phyloP scores from a whole-genome alignment of 768 basidiomycete genomes.

The Psilocybe sp. region DNA sequence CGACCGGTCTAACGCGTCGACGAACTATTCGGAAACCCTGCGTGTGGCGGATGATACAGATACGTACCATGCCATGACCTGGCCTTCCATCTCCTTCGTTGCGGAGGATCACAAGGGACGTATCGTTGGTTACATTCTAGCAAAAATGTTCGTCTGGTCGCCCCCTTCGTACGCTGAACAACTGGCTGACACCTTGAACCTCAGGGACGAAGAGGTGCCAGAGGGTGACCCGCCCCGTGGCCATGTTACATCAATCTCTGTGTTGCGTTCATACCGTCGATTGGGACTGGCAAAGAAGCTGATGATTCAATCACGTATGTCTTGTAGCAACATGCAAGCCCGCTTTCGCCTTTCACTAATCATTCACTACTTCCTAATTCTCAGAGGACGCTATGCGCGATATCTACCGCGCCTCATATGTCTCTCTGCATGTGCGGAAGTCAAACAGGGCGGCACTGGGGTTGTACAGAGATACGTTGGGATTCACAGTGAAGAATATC shows the following conservation, averaged over 20 bases:
- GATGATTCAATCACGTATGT: conserved; percentile 91
- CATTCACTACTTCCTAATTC: neutral
- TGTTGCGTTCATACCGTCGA: conserved; percentile 85
- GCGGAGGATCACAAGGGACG: conserved; percentile 90
- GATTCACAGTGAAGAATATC: conserved; percentile 83
- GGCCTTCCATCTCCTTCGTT: conserved; percentile 93
- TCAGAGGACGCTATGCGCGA: conserved; percentile 90
- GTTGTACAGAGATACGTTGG: conserved; percentile 87
- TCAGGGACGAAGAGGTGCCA: conserved; percentile 64
- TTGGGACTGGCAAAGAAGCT: conserved; percentile 92
- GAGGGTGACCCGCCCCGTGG: conserved; percentile 76
- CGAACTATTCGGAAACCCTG: neutral
- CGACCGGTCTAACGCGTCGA: neutral
- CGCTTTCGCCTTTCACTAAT: neutral
- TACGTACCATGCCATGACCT: conserved; percentile 90
- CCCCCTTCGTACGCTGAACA: no score
- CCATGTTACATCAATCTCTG: conserved; percentile 96
- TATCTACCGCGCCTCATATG: conserved; percentile 81
- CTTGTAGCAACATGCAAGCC: neutral
- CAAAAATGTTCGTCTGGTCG: conserved; percentile 78
- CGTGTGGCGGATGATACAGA: conserved; percentile 35
- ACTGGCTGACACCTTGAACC: neutral
- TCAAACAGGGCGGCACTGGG: conserved; percentile 91
- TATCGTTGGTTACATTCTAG: conserved; percentile 93
- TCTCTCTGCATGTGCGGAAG: conserved; percentile 91